A percentile compares a stretch with the other conserved stretches of the same genome.
Evolutionary conservation across 352 stramenopile genomes (phyloP).

Genomic region (Phytophthora agathidicida): DNA sequence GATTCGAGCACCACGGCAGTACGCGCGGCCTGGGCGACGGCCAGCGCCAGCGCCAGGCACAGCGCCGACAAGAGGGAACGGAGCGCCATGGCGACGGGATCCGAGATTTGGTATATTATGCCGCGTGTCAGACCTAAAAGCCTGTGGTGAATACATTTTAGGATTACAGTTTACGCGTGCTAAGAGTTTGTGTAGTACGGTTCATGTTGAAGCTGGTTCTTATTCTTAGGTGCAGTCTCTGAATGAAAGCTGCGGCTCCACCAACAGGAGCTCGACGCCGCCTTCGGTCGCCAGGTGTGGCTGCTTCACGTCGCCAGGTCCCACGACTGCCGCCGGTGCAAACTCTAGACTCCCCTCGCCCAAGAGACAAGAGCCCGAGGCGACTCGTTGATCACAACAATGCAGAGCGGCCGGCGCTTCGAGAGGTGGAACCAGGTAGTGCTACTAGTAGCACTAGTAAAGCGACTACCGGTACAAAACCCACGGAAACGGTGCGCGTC

Average conservation of each 20-base stretch:
- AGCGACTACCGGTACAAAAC: no score
- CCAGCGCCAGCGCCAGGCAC: constrained; percentile 25
- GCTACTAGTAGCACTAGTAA: no score
- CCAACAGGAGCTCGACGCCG: constrained; percentile 14
- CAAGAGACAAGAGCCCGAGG: constrained; percentile 8
- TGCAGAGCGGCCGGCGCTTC: constrained; percentile 6
- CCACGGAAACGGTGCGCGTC: constrained; percentile 53
- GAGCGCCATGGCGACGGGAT: constrained; percentile 25
- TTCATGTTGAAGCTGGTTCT: constrained; percentile 13
- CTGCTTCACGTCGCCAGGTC: constrained; percentile 1
- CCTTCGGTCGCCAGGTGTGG: constrained; percentile 16
- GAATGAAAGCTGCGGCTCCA: constrained; percentile 25
- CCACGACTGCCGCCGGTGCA: constrained; percentile 8
- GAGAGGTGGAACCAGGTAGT: constrained; percentile 1
- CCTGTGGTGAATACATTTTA: not conserved
- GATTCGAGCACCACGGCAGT: constrained; percentile 78
- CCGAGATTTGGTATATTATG: constrained; percentile 4
- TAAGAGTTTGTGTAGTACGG: no score
- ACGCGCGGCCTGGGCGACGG: constrained; percentile 42
- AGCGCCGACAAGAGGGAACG: constrained; percentile 18
- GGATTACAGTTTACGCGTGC: not conserved
- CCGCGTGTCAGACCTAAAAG: constrained; percentile 19
- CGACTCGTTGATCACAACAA: constrained; percentile 1
- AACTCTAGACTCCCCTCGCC: constrained; percentile 5
- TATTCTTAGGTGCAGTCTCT: constrained; percentile 12